Evolutionary conservation across 495 filamentous ascomycete genomes (phyloP).

Genomic region (Annulohypoxylon bovei): DNA sequence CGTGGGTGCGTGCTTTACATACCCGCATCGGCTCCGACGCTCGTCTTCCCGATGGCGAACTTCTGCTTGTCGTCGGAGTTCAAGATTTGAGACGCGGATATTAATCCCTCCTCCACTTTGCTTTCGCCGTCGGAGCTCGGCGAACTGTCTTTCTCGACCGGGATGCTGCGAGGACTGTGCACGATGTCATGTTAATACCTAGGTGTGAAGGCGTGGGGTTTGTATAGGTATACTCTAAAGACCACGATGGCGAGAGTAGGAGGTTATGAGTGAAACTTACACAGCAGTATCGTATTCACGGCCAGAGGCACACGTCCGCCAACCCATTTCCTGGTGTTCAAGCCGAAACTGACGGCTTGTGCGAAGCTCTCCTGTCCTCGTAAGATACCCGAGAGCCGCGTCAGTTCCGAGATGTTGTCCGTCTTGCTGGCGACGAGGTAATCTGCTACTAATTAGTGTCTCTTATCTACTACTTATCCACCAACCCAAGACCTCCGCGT

Average conservation of each 20-base stretch:
- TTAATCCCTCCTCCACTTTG: conserved; percentile 23
- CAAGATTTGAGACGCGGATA: neutral
- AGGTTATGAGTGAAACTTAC: conserved; percentile 42
- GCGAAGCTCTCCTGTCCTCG: conserved; percentile 44
- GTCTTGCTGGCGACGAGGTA: conserved; percentile 30
- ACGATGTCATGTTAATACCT: neutral
- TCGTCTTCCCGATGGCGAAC: conserved; percentile 17
- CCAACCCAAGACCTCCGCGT: too few species aligned
- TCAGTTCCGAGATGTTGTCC: conserved; percentile 46
- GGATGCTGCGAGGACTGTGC: conserved; percentile 33
- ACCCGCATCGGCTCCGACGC: conserved; percentile 7
- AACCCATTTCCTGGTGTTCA: conserved; percentile 53
- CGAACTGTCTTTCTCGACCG: conserved; percentile 16
- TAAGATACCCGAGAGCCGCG: conserved; percentile 43
- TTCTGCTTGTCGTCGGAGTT: conserved; percentile 8
- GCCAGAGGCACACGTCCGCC: conserved; percentile 60
- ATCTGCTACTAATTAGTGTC: conserved; percentile 15
- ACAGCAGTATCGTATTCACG: conserved; percentile 61
- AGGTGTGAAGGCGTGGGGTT: too few species aligned
- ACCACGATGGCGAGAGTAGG: too few species aligned
- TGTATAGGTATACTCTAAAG: too few species aligned
- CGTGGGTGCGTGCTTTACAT: too few species aligned
- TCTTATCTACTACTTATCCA: neutral
- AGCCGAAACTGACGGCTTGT: conserved; percentile 30
- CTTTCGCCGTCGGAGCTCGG: conserved; percentile 10